These are phyloP conservation scores for Hyaloscypha finlandica DNA, from an alignment of 495 filamentous ascomycete species.

Conservation along the genomic window DNA sequence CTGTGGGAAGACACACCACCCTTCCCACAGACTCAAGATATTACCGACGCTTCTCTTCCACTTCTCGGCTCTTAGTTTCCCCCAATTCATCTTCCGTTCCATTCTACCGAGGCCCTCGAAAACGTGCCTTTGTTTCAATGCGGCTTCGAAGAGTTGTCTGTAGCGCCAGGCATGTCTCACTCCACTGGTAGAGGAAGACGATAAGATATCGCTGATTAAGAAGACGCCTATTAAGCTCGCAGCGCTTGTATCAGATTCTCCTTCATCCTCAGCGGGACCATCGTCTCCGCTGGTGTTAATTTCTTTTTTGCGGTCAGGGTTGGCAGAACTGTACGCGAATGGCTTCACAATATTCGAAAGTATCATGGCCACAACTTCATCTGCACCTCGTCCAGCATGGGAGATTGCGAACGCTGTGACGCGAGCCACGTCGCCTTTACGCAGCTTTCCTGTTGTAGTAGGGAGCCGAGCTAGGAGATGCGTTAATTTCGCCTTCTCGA, in stretches of 20 bases:
- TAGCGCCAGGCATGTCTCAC: slow-evolving; percentile 92
- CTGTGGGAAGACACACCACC: slow-evolving; percentile 83
- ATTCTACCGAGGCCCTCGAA: slow-evolving; percentile 83
- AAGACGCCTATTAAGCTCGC: slow-evolving; percentile 83
- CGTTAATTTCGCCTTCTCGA: slow-evolving; percentile 81
- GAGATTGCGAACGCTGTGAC: slow-evolving; percentile 89
- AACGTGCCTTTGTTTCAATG: slow-evolving; percentile 65
- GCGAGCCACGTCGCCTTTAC: slow-evolving; percentile 84
- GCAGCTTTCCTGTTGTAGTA: slow-evolving; percentile 69
- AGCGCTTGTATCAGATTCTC: slow-evolving; percentile 64
- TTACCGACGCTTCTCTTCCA: slow-evolving; percentile 81
- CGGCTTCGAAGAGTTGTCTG: slow-evolving; percentile 78
- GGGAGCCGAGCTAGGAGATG: slow-evolving; percentile 81
- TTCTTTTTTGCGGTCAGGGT: slow-evolving; percentile 45
- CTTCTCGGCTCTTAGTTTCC: slow-evolving; percentile 80
- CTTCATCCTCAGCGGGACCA: slow-evolving; percentile 38
- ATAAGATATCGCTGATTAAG: slow-evolving; percentile 85
- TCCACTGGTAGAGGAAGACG: slow-evolving; percentile 77
- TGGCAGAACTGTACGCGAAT: slow-evolving; percentile 63
- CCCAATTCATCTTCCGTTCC: slow-evolving; percentile 78
- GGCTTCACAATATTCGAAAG: slow-evolving; percentile 77
- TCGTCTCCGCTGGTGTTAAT: slow-evolving; percentile 44
- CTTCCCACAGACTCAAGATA: slow-evolving; percentile 82
- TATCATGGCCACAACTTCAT: slow-evolving; percentile 89
- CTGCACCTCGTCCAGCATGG: slow-evolving; percentile 72